These are phyloP conservation scores for Coemansia sp. DNA, from an alignment of 192 early-diverging fungal genomes.

Conservation along the genomic window DNA sequence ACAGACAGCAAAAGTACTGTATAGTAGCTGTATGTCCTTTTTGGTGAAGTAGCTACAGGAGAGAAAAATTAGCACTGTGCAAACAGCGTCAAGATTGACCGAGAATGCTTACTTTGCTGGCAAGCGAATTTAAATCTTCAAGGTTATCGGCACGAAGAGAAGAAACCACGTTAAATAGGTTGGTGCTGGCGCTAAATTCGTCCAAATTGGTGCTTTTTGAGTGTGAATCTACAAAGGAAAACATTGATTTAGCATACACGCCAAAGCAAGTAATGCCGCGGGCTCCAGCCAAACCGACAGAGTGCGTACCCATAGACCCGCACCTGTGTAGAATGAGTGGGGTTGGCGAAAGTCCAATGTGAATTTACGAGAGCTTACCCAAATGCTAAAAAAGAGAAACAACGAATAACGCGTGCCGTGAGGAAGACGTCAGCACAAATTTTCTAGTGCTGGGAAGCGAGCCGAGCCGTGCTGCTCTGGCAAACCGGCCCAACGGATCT, in stretches of 20 bases:
- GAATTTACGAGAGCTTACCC: conserved; percentile 3
- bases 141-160: conserved; percentile 27
- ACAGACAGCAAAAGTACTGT: conserved; percentile 38
- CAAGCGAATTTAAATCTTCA: conserved; percentile 20
- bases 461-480: not conserved
- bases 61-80: no score
- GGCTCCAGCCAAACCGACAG: conserved; percentile 3
- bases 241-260: not conserved
- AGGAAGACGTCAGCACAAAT: not conserved
- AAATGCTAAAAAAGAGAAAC: conserved; percentile 5
- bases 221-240: conserved; percentile 23
- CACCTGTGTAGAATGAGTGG: conserved; percentile 2
- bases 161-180: conserved; percentile 29
- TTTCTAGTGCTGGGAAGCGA: not conserved
- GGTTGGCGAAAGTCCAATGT: not conserved
- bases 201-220: not conserved
- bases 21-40: conserved; percentile 27
- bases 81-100: not conserved
- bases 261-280: not conserved
- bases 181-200: conserved; percentile 12
- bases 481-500: no score
- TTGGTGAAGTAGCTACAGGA: conserved; percentile 33
- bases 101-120: conserved; percentile 3
- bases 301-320: conserved; percentile 12
- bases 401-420: not conserved